Evolutionary conservation across 768 basidiomycete genomes (phyloP).

Genomic region (Kwoniella europaea): DNA sequence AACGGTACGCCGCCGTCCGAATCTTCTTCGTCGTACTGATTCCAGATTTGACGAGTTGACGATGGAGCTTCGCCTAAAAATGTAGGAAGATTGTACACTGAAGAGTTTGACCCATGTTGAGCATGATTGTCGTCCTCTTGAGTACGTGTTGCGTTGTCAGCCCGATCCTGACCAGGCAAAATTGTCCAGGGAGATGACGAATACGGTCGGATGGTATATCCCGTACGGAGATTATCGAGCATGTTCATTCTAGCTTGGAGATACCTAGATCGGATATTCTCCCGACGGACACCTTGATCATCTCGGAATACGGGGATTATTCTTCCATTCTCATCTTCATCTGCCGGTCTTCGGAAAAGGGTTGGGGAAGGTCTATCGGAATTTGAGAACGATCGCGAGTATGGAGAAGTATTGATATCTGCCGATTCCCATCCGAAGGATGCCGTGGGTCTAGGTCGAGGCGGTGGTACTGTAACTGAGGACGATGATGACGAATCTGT

Average conservation of each 20-base stretch:
- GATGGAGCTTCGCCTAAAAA: neutral
- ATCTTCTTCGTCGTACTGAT: neutral
- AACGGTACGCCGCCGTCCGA: neutral
- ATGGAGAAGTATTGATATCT: neutral
- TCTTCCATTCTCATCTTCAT: neutral
- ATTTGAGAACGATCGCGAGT: neutral
- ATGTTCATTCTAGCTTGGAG: conserved; percentile 15
- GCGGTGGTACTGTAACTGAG: conserved; percentile 17
- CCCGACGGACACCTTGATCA: neutral
- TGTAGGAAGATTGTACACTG: neutral
- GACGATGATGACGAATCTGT: neutral
- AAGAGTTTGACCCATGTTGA: neutral
- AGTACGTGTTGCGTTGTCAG: neutral
- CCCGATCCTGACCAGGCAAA: neutral
- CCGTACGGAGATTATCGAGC: conserved; percentile 9
- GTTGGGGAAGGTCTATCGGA: neutral
- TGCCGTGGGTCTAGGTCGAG: conserved; percentile 3
- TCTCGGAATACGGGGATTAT: neutral
- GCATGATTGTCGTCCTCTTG: neutral
- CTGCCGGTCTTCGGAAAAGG: neutral
- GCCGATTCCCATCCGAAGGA: conserved; percentile 17
- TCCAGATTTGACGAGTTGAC: neutral
- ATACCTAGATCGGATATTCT: conserved; percentile 3
- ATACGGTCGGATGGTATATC: neutral
- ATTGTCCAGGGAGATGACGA: neutral